Base-by-base conservation (phyloP, 257 asterid genomes). In the Solanum pimpinellifolium region DNA sequence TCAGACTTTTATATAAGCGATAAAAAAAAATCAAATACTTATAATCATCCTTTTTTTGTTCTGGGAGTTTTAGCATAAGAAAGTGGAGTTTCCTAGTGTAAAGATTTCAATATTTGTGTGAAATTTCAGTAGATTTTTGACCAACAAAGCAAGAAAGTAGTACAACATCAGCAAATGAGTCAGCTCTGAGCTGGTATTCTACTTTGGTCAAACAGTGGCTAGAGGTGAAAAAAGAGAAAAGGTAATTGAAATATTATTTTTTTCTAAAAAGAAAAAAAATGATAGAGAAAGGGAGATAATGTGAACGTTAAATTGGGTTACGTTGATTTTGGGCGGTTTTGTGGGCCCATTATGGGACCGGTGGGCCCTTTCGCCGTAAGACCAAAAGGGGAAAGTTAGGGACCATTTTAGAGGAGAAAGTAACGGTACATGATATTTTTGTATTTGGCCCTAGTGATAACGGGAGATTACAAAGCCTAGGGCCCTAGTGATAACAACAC, bases 361-460 rank as follows among this genome's bases (percentile, higher is more conserved):
- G 27, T 47, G 87, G 91, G 85, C 86, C 91, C 89, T 46, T 81
- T 18, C 35, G 83, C 84, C 72, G 84, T 56, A 49, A 88, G 86
- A 89, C 70, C 52, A 37, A 89, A 56, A 31, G 39, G 86, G 86
- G 69, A 86, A 85, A 81, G 66, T 59, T 8, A 16, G 69, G 88
- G 88, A 83, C 87, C 90, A 87, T 65, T 49, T 83, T 41, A 14
- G 10, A 11, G 7, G 85, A 68, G 84, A 88, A 88, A 90, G 90
- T 85, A 78, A 88, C 87, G 90, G 88, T 83, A 86, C 87, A 23
- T 85, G 83, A 85, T 85, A 39, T 86, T 80, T 74, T 39, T 62
- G 86, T 25, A 25, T 25, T 25, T 25, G 27, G 27, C 27, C 27
- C 27, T 25, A 25, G 27, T 25, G 27, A 25, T 25, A 25, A 85